Evolutionary conservation across 768 basidiomycete species (phyloP).

Genomic region (Kwoniella shandongensis): DNA sequence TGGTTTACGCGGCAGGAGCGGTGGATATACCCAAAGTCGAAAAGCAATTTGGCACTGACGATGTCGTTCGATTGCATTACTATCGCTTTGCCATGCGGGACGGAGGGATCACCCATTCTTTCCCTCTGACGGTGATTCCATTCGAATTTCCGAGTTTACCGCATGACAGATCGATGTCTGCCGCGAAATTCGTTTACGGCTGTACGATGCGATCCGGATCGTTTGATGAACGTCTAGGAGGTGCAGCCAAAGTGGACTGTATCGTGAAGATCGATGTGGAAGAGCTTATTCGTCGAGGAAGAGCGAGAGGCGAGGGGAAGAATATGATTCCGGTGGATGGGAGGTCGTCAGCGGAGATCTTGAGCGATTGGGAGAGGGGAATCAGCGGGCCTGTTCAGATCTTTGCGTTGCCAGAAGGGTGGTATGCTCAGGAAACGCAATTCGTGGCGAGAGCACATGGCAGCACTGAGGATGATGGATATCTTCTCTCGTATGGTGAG

Average conservation of each 20-base stretch:
- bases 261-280: conserved; percentile 54
- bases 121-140: conserved; percentile 53
- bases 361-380: conserved; percentile 40
- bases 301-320: conserved; percentile 32
- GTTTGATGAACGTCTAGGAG: conserved; percentile 54
- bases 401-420: conserved; percentile 49
- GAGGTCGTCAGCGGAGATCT: conserved; percentile 42
- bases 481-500: conserved; percentile 53
- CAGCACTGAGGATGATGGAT: conserved; percentile 54
- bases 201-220: conserved; percentile 54
- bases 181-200: conserved; percentile 53
- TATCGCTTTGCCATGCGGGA: conserved; percentile 46
- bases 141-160: conserved; percentile 55
- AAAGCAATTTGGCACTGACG: conserved; percentile 39
- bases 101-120: conserved; percentile 45
- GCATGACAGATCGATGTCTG: conserved; percentile 41
- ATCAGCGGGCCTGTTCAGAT: conserved; percentile 45
- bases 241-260: conserved; percentile 56
- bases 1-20: conserved; percentile 55
- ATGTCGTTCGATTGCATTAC: conserved; percentile 52
- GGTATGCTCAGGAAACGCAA: conserved; percentile 53
- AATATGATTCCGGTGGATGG: conserved; percentile 44
- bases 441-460: conserved; percentile 49
- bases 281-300: conserved; percentile 39
- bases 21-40: conserved; percentile 46